Conservation (phyloP, 139 green algal genomes). For the Closterium sp. region DNA sequence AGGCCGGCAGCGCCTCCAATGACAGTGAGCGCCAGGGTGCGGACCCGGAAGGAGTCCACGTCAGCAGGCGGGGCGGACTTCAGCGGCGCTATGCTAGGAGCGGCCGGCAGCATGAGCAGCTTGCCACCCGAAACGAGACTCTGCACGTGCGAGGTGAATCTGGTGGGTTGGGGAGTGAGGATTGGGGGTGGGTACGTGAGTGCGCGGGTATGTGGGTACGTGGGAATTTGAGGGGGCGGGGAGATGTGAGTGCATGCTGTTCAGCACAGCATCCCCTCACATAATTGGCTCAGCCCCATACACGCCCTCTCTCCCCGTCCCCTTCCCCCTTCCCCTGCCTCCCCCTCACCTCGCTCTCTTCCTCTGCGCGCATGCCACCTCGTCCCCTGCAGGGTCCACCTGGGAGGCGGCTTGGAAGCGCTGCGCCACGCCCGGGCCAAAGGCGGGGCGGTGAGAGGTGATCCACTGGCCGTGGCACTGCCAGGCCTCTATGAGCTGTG, state of each 20-base stretch:
- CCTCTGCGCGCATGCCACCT: neutral
- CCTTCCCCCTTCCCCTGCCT: neutral
- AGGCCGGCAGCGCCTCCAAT: constrained; percentile 77
- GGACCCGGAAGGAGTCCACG: constrained; percentile 66
- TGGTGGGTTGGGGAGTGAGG: no score
- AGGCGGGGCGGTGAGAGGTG: constrained; percentile 54
- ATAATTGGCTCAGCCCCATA: no score
- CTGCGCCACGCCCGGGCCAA: constrained; percentile 77
- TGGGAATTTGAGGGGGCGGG: no score
- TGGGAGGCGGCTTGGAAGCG: constrained; percentile 73
- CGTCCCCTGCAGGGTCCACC: neutral
- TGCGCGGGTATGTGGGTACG: no score
- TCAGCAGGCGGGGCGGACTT: constrained; percentile 41
- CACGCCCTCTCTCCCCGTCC: no score
- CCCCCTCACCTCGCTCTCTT: neutral
- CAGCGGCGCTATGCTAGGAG: constrained; percentile 71
- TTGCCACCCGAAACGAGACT: constrained; percentile 63
- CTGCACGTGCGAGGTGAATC: constrained; percentile 60
- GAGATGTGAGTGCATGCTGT: no score
- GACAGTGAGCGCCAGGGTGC: constrained; percentile 71
- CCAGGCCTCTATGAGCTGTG: constrained; percentile 71
- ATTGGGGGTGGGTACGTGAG: no score
- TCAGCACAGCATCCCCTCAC: no score
- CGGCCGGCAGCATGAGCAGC: constrained; percentile 71
- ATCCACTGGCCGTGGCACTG: constrained; percentile 74